Evolutionary conservation across 176 grass and related monocot species (phyloP).

Genomic region (Musa troglodytarum): DNA sequence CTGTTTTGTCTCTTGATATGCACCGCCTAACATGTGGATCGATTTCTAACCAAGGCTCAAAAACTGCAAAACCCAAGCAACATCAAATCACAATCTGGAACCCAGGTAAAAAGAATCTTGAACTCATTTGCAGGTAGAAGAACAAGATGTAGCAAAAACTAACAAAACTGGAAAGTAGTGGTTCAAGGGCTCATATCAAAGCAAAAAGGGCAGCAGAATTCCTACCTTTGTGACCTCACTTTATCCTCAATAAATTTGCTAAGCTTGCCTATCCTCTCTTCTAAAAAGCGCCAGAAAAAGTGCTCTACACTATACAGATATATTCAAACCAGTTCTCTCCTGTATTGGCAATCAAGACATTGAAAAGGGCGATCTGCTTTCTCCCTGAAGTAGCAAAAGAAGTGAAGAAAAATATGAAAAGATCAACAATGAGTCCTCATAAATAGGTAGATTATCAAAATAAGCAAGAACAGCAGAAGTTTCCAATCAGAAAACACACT

Average conservation of each 20-base stretch:
- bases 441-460: not conserved
- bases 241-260: constrained; percentile 75
- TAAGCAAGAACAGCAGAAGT: not conserved
- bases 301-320: constrained; percentile 97
- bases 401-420: not conserved
- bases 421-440: not conserved
- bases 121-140: not conserved
- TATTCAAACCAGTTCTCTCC: constrained; percentile 81
- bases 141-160: not conserved
- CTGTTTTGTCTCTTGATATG: constrained; percentile 17
- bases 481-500: too few species aligned
- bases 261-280: constrained; percentile 79
- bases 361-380: constrained; percentile 80
- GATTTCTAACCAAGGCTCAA: constrained; percentile 14
- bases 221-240: constrained; percentile 67
- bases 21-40: constrained; percentile 4
- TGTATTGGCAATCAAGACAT: constrained; percentile 79
- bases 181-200: not conserved
- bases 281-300: constrained; percentile 80
- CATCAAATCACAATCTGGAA: not conserved
- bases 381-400: constrained; percentile 37
- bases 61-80: constrained; percentile 15
- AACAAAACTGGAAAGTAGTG: not conserved
- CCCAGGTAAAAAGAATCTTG: not conserved
- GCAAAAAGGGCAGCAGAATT: not conserved